These are phyloP conservation scores for Silene latifolia DNA, from an alignment of 148 eudicot genomes.

Conservation along the genomic window DNA sequence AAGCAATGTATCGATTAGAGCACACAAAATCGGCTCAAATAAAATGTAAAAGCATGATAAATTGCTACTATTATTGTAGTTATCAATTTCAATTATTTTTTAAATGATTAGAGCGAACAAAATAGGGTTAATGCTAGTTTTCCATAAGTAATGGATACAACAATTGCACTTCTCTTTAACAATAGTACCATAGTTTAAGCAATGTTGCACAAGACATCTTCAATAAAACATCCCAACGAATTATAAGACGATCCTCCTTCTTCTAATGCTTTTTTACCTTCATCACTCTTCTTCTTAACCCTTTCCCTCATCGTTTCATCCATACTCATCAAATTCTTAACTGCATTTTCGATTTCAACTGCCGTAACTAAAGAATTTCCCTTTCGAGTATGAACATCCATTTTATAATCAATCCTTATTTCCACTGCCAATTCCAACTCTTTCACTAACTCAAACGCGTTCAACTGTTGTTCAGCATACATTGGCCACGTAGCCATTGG, in stretches of 20 bases:
- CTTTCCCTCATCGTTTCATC: neutral
- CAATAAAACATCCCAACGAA: neutral
- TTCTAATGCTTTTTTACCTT: neutral
- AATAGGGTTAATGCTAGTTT: too few species aligned
- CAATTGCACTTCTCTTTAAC: too few species aligned
- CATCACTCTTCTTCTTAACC: neutral
- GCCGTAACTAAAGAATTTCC: neutral
- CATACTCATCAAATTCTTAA: slow-evolving; percentile 3
- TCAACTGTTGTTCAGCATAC: neutral
- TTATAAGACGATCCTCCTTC: neutral
- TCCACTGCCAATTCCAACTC: neutral
- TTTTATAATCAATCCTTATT: neutral
- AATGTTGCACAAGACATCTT: neutral
- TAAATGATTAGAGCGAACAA: too few species aligned
- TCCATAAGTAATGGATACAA: too few species aligned
- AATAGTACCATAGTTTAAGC: too few species aligned
- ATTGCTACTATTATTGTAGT: too few species aligned
- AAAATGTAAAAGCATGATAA: too few species aligned
- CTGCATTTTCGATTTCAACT: neutral
- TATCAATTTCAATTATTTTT: too few species aligned
- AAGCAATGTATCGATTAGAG: too few species aligned
- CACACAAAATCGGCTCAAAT: too few species aligned
- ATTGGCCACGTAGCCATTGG: slow-evolving; percentile 8
- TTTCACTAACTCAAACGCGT: neutral
- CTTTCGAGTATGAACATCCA: neutral